Percentiles rank a stretch among this genome's conserved stretches.
phyloP scores from a whole-genome alignment of 2,329 filamentous ascomycete genomes.

The Aspergillus flavus region DNA sequence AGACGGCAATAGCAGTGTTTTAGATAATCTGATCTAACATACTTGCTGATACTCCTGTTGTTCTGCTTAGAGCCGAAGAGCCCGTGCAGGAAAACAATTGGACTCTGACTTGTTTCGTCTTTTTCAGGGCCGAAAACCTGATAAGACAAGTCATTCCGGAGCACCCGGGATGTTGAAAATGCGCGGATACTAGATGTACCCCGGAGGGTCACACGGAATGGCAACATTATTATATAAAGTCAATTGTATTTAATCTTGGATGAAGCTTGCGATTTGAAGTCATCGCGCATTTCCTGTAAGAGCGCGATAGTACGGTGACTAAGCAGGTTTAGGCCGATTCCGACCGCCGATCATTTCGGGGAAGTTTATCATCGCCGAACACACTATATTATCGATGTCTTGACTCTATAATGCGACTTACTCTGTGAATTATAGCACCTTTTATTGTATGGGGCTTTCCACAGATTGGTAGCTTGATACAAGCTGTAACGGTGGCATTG shows the following conservation, averaged over 20 bases:
- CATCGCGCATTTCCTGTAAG: constrained; percentile 1
- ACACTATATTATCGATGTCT: background rate
- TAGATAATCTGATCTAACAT: constrained; percentile 38
- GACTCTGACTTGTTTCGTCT: constrained; percentile 46
- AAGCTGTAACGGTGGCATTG: background rate
- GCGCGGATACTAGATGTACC: constrained; percentile 22
- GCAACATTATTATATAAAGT: constrained; percentile 13
- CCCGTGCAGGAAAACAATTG: constrained; percentile 88
- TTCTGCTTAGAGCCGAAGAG: constrained; percentile 96
- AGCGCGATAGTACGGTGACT: constrained; percentile 1
- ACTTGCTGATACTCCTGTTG: constrained; percentile 94
- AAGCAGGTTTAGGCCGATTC: constrained; percentile 1
- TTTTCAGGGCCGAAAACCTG: constrained; percentile 41
- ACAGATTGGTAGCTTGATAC: background rate
- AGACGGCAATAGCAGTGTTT: background rate
- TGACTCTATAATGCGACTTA: background rate
- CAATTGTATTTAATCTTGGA: background rate
- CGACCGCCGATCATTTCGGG: background rate
- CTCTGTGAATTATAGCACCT: background rate
- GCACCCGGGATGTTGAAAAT: constrained; percentile 36
- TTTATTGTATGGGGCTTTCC: background rate
- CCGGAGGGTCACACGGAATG: constrained; percentile 18
- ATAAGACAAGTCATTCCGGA: constrained; percentile 35
- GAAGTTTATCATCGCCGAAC: background rate
- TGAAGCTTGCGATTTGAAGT: background rate